A percentile compares a stretch with the other conserved stretches of the same genome.
These are phyloP conservation scores for Trametes pubescens DNA, from an alignment of 1,284 basidiomycete genomes.

Conservation along the genomic window DNA sequence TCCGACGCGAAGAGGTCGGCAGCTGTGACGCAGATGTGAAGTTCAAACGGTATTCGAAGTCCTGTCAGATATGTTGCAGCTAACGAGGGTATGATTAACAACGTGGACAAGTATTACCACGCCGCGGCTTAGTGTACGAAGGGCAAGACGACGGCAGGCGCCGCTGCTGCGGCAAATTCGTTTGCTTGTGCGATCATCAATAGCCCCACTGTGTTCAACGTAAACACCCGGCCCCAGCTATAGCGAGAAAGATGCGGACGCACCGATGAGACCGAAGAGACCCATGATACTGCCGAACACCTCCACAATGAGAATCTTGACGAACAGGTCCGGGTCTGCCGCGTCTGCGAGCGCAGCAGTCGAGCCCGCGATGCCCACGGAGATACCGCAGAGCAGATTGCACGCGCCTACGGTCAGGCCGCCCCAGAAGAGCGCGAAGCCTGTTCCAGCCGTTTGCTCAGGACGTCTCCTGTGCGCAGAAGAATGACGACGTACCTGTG, in stretches of 20 bases:
- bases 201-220: conserved; percentile 60
- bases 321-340: conserved; percentile 91
- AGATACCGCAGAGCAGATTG: conserved; percentile 93
- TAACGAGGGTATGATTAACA: conserved; percentile 23
- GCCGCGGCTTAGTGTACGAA: conserved; percentile 38
- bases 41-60: too few relatives aligned
- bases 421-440: conserved; percentile 94
- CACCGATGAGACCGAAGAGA: conserved; percentile 91
- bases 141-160: conserved; percentile 41
- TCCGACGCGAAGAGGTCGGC: too few relatives aligned
- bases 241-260: conserved; percentile 43
- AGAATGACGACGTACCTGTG: conserved; percentile 65
- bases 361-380: conserved; percentile 91
- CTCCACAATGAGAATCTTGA: conserved; percentile 94
- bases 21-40: too few relatives aligned
- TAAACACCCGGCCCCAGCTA: conserved; percentile 15
- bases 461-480: background rate
- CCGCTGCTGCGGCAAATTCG: conserved; percentile 56
- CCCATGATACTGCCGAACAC: conserved; percentile 95
- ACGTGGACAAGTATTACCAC: conserved; percentile 13
- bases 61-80: background rate
- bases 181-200: conserved; percentile 68
- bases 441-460: conserved; percentile 46
- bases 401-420: conserved; percentile 91
- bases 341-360: conserved; percentile 94